Evolutionary conservation across 1,139 yeast species (phyloP).

Genomic region (Suhomyces terraborum): DNA sequence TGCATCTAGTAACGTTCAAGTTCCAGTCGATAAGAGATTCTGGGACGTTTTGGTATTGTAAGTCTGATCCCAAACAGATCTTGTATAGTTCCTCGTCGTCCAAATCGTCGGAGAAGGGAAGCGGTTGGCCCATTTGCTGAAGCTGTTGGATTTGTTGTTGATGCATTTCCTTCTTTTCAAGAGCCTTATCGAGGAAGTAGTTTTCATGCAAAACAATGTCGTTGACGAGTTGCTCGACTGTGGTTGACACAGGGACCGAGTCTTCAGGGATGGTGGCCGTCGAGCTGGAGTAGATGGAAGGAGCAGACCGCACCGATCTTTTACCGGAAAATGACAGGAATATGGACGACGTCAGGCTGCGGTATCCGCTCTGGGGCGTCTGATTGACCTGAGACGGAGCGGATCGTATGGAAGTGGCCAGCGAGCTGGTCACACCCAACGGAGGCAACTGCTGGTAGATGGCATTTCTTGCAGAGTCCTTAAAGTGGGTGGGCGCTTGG

Average conservation of each 20-base stretch:
- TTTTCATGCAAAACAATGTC: constrained; percentile 47
- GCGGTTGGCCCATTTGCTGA: constrained; percentile 12
- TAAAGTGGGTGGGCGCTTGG: constrained; percentile 47
- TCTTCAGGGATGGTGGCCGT: constrained; percentile 54
- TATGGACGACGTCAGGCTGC: constrained; percentile 35
- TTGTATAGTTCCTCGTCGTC: constrained; percentile 37
- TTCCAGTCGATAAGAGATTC: constrained; percentile 51
- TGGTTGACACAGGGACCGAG: constrained; percentile 44
- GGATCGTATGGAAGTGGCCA: constrained; percentile 25
- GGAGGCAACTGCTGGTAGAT: constrained; percentile 49
- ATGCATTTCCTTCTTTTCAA: constrained; percentile 9
- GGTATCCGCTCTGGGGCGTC: constrained; percentile 18
- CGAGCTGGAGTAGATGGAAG: constrained; percentile 44
- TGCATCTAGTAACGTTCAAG: constrained; percentile 49
- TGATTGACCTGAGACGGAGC: constrained; percentile 17
- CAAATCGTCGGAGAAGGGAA: constrained; percentile 16
- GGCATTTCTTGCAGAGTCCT: constrained; percentile 49
- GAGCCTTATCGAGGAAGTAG: constrained; percentile 26
- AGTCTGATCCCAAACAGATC: constrained; percentile 45
- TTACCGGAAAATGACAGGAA: constrained; percentile 36
- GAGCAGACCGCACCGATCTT: constrained; percentile 47
- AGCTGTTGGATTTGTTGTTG: constrained; percentile 15
- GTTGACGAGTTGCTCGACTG: constrained; percentile 49
- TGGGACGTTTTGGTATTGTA: constrained; percentile 43
- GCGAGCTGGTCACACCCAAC: constrained; percentile 26